Evolutionary conservation across 1,284 basidiomycete genomes (phyloP).

Genomic region (Apiotrichum porosum): DNA sequence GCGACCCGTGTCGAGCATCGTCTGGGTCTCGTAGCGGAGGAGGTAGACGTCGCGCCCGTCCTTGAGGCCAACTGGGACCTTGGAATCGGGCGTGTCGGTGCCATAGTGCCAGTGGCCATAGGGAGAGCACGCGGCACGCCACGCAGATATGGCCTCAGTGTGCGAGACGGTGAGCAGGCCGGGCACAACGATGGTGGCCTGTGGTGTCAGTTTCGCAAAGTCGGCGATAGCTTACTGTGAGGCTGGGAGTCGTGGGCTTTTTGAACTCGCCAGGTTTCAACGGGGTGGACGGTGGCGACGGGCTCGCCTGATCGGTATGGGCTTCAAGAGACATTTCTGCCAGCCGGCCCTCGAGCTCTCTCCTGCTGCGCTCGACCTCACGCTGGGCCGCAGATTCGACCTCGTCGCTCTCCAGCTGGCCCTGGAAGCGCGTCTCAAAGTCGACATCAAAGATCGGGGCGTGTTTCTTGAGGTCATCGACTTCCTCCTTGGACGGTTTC

Average conservation of each 20-base stretch:
- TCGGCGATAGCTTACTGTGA: slow-evolving; percentile 48
- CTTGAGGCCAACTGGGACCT: slow-evolving; percentile 23
- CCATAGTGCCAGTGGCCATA: neutral
- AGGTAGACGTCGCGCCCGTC: slow-evolving; percentile 50
- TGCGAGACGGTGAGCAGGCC: slow-evolving; percentile 50
- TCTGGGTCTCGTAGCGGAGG: slow-evolving; percentile 46
- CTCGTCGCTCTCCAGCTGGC: slow-evolving; percentile 4
- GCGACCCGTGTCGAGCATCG: slow-evolving; percentile 50
- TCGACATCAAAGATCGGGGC: slow-evolving; percentile 1
- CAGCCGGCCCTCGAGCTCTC: slow-evolving; percentile 8
- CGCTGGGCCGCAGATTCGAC: slow-evolving; percentile 5
- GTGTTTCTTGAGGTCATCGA: slow-evolving; percentile 30
- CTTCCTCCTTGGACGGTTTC: slow-evolving; percentile 37
- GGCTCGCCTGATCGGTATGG: neutral
- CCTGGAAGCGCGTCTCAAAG: neutral
- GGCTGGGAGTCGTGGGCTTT: slow-evolving; percentile 34
- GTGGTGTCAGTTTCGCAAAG: slow-evolving; percentile 1
- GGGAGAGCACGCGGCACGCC: slow-evolving; percentile 39
- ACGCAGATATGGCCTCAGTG: slow-evolving; percentile 49
- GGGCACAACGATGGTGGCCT: slow-evolving; percentile 51
- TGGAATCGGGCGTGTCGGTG: neutral
- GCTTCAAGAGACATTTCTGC: slow-evolving; percentile 6
- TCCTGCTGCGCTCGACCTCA: slow-evolving; percentile 5
- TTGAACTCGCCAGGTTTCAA: slow-evolving; percentile 8
- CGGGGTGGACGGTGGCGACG: slow-evolving; percentile 1